Percentiles rank a stretch among this genome's conserved stretches.
Conservation (phyloP, 2,329 filamentous ascomycete species). For the Akanthomyces lecanii region DNA sequence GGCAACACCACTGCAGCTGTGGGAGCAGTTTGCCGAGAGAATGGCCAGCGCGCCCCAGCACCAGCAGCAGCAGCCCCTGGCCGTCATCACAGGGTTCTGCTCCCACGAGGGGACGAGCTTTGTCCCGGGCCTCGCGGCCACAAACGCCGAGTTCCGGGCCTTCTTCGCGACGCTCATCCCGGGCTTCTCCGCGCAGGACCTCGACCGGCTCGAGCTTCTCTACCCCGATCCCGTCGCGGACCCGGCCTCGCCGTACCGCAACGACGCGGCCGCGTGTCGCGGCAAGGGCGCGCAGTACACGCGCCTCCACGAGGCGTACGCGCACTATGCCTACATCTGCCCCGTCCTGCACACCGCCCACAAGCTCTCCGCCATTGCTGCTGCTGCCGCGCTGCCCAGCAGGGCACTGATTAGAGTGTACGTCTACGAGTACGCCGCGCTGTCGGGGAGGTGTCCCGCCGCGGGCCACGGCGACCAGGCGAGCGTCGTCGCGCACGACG, state of each 20-base stretch:
- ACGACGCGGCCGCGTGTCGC: constrained; percentile 27
- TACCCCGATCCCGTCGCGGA: constrained; percentile 56
- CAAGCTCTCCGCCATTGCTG: constrained; percentile 25
- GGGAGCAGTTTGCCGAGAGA: constrained; percentile 44
- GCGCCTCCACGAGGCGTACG: constrained; percentile 57
- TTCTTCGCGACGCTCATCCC: constrained; percentile 64
- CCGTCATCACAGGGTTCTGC: constrained; percentile 65
- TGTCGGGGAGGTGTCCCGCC: constrained; percentile 31
- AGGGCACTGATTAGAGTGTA: constrained; percentile 33
- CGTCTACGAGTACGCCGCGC: constrained; percentile 57
- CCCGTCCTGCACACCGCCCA: constrained; percentile 59
- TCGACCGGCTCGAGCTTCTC: constrained; percentile 50
- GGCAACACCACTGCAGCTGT: constrained; percentile 55
- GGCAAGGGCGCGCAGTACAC: constrained; percentile 51
- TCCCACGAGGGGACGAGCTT: constrained; percentile 66
- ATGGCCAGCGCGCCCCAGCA: constrained; percentile 32
- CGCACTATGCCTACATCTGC: constrained; percentile 61
- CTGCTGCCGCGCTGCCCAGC: constrained; percentile 27
- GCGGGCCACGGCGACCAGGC: constrained; percentile 48
- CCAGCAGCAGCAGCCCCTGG: constrained; percentile 25
- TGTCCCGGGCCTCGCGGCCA: constrained; percentile 47
- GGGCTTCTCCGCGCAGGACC: constrained; percentile 45
- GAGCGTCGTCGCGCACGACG: constrained; percentile 40
- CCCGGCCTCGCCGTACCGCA: constrained; percentile 36
- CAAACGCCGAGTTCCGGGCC: constrained; percentile 47